Evolutionary conservation across 2,329 filamentous ascomycete genomes (phyloP).

Genomic region (Chaetomium sp.): DNA sequence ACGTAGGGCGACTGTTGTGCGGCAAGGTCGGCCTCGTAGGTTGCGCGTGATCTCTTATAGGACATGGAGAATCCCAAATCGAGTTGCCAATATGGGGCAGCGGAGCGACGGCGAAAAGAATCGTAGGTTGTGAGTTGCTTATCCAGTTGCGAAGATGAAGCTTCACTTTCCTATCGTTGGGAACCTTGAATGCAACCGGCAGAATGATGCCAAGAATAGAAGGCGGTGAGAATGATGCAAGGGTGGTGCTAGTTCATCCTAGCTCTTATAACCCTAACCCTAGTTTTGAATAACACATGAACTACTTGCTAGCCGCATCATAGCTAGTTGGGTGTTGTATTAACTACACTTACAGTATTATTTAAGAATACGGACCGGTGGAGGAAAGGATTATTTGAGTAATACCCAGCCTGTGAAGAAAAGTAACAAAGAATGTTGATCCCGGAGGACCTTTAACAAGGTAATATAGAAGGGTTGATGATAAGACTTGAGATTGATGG

Average conservation of each 20-base stretch:
- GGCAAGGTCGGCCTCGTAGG: slow-evolving; percentile 69
- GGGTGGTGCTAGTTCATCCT: background rate
- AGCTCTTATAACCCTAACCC: too few species aligned
- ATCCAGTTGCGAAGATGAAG: background rate
- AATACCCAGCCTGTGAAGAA: too few species aligned
- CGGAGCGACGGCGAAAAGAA: background rate
- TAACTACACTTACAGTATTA: too few species aligned
- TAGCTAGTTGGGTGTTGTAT: too few species aligned
- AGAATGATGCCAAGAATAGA: background rate
- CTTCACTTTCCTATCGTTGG: background rate
- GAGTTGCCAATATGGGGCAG: background rate
- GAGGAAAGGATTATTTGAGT: too few species aligned
- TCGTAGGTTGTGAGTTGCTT: background rate
- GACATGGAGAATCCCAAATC: slow-evolving; percentile 48
- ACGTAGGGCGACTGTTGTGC: slow-evolving; percentile 66
- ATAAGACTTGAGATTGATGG: too few species aligned
- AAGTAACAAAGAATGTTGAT: too few species aligned
- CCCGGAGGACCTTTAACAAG: too few species aligned
- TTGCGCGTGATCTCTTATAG: slow-evolving; percentile 69
- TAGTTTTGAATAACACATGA: too few species aligned
- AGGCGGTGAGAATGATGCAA: slow-evolving; percentile 9
- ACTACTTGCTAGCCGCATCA: too few species aligned
- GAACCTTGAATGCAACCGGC: background rate
- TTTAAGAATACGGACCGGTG: too few species aligned
- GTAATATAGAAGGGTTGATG: too few species aligned